Conservation (phyloP, 768 basidiomycete genomes). For the Dendrothele bispora region DNA sequence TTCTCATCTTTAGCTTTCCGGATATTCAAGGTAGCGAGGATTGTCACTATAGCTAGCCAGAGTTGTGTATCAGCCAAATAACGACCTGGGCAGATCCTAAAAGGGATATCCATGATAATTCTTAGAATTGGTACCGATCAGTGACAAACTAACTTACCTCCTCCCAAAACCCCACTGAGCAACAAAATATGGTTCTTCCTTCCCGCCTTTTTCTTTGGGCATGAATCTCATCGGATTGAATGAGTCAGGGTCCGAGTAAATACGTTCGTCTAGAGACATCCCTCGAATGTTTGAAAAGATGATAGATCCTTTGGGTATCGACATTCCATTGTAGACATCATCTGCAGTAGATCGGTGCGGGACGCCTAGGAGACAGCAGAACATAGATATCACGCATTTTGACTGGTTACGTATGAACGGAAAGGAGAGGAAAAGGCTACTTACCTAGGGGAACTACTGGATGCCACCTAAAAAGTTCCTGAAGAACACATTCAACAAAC, state of each 20-base stretch:
- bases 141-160: constrained; percentile 30
- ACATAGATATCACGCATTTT: constrained; percentile 37
- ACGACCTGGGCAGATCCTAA: constrained; percentile 34
- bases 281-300: constrained; percentile 18
- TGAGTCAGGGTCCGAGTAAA: constrained; percentile 13
- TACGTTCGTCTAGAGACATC: not conserved
- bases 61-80: constrained; percentile 30
- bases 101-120: not conserved
- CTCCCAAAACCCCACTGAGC: constrained; percentile 60
- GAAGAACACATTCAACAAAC: constrained; percentile 47
- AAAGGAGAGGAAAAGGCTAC: constrained; percentile 7
- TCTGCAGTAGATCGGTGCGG: constrained; percentile 54
- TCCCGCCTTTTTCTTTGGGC: constrained; percentile 53
- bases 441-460: constrained; percentile 21
- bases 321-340: constrained; percentile 46
- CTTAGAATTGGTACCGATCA: constrained; percentile 2
- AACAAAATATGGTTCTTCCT: constrained; percentile 35
- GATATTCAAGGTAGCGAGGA: constrained; percentile 33
- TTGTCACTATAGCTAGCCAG: constrained; percentile 28
- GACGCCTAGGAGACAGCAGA: constrained; percentile 44
- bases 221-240: constrained; percentile 13
- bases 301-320: constrained; percentile 45
- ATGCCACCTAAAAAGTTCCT: constrained; percentile 42
- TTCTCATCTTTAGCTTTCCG: constrained; percentile 16
- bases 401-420: constrained; percentile 2